Percentiles rank a stretch among this genome's conserved stretches.
These are phyloP conservation scores for Phaeosphaeriaceae sp. DNA, from an alignment of 2,329 filamentous ascomycete species.

Conservation along the genomic window DNA sequence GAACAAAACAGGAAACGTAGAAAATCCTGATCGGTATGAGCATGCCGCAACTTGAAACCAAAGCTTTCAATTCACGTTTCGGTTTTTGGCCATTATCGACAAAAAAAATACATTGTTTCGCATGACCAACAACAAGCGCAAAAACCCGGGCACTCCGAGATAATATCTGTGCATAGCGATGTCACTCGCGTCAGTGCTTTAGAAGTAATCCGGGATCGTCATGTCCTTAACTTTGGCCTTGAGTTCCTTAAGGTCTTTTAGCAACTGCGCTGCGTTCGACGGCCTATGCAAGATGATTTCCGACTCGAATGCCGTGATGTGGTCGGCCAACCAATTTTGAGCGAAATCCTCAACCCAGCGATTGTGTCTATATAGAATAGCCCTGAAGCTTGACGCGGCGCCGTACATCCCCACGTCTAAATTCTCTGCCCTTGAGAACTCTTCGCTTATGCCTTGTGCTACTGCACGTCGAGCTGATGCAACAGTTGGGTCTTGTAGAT, in stretches of 20 bases:
- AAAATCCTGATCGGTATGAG: no score
- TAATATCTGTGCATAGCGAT: no score
- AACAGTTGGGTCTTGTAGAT: not conserved
- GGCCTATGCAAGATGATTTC: not conserved
- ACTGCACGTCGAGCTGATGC: not conserved
- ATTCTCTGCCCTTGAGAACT: not conserved
- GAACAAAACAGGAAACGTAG: no score
- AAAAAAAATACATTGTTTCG: no score
- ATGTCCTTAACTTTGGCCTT: not conserved
- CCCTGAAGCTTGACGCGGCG: not conserved
- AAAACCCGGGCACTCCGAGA: no score
- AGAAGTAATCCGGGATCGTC: not conserved
- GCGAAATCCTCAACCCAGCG: not conserved
- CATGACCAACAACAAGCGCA: no score
- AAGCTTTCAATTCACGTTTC: no score
- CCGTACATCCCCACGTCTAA: not conserved
- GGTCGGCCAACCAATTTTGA: not conserved
- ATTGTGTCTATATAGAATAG: not conserved
- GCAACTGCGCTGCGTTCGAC: not conserved
- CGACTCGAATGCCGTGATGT: not conserved
- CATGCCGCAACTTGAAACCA: no score
- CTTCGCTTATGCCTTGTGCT: not conserved
- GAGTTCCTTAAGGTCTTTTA: not conserved
- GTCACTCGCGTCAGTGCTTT: no score
- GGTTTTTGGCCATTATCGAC: no score